Evolutionary conservation across 441 rosid species (phyloP), one percentile per base, ranked within the genome.

Genomic region (Populus tomentosa): DNA sequence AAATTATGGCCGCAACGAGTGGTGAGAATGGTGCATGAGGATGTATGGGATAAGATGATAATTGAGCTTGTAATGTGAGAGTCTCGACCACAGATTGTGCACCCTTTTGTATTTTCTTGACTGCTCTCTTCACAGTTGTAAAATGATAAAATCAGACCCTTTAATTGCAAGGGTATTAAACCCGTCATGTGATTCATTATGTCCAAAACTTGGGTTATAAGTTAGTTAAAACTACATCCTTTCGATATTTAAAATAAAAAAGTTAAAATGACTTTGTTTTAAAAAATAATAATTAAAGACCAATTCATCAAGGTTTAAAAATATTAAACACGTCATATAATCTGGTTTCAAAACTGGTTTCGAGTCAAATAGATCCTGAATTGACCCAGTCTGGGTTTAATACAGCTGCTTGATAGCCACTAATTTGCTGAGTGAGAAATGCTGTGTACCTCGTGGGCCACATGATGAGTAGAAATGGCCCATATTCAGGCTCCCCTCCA

Each of bases 1-100:
- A 80, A 79, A 81, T 79, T 78, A 85, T 92, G 93, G 93, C 69
- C 80, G 76, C 28, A 66, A 89, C 68, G 82, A 83, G 96, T 90
- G 98, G 97, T 71, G 80, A 84, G 80, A 76, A 82, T 75, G 50
- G 78, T 64, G 14, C 33, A 35, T 78, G 84, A 69, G 81, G 85
- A 86, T 83, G 68, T 75, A 78, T 68, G 81, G 50, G 94, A 90
- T 90, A 89, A 90, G 94, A 78, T 84, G 56, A 74, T 71, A 74
- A 5, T 65, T 16, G 73, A 28, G 67, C 75, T 24, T 73, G 61
- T 66, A 65, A 67, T 30, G 20, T 68, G 67, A 69, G 40, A 40
- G 64, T 83, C 26, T 82, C 76, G 85, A 56, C 89, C 89, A 86
- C 88, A 78, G 65, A 80, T 40, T 75, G 72, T 65, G 71, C 76